phyloP scores from a whole-genome alignment of 2,329 filamentous ascomycete genomes.

The Xylariaceae sp. region DNA sequence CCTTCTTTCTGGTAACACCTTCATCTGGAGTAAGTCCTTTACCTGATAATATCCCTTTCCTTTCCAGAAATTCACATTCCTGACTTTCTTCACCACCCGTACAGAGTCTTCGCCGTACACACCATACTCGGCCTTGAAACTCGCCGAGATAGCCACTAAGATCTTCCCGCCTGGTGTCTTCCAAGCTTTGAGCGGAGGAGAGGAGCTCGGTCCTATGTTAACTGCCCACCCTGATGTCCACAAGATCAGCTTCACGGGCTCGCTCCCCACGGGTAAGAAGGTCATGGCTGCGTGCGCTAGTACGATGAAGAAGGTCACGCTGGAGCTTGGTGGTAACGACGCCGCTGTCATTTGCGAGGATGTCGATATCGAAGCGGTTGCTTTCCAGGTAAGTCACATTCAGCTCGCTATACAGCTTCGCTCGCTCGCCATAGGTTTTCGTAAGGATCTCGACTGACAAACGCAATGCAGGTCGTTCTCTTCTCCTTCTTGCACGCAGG shows the following conservation, averaged over 20 bases:
- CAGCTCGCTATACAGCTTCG: neutral
- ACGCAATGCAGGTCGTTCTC: slow-evolving; percentile 38
- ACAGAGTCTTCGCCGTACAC: slow-evolving; percentile 57
- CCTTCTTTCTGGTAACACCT: slow-evolving; percentile 51
- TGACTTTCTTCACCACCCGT: too few species aligned
- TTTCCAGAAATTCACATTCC: too few species aligned
- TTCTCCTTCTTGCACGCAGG: slow-evolving; percentile 41
- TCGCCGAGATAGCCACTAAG: slow-evolving; percentile 52
- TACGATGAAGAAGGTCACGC: slow-evolving; percentile 58
- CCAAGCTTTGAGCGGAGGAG: slow-evolving; percentile 57
- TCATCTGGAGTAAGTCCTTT: too few species aligned
- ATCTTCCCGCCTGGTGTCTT: slow-evolving; percentile 60
- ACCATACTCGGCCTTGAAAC: slow-evolving; percentile 43
- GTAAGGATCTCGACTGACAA: neutral
- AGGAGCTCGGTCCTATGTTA: slow-evolving; percentile 55
- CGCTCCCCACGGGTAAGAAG: slow-evolving; percentile 56
- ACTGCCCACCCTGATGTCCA: slow-evolving; percentile 56
- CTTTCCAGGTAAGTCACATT: neutral
- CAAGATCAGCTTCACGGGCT: slow-evolving; percentile 64
- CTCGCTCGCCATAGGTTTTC: neutral
- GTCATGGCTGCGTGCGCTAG: slow-evolving; percentile 53
- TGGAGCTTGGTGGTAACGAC: slow-evolving; percentile 62
- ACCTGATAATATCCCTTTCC: too few species aligned
- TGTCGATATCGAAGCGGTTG: slow-evolving; percentile 39
- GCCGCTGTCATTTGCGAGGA: slow-evolving; percentile 55